Percentiles rank a stretch among this genome's conserved stretches.
These are phyloP conservation scores for Amphicarpaea edgeworthii DNA, from an alignment of 306 rosid species.

Conservation along the genomic window DNA sequence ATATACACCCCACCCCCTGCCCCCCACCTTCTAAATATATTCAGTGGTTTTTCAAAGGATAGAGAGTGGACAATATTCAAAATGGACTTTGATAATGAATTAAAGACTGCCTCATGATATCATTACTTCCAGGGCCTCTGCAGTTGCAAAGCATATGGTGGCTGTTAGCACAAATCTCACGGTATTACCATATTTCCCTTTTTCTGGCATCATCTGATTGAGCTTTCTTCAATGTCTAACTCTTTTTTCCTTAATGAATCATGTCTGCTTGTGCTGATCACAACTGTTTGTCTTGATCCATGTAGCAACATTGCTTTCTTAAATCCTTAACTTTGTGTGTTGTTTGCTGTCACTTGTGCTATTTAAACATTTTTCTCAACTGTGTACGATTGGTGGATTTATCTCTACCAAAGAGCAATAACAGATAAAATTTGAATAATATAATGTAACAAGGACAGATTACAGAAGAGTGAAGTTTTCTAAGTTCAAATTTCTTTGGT, in stretches of 20 bases:
- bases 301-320: not conserved
- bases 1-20: not conserved
- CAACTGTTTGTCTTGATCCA: not conserved
- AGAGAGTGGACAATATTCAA: constrained; percentile 1
- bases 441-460: not conserved
- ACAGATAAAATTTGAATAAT: constrained; percentile 1
- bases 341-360: not conserved
- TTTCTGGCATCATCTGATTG: not conserved
- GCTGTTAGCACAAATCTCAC: constrained; percentile 87
- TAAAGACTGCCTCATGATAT: constrained; percentile 20
- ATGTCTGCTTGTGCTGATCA: not conserved
- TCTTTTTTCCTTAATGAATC: not conserved
- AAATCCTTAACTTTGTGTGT: not conserved
- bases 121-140: constrained; percentile 68
- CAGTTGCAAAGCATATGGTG: constrained; percentile 88
- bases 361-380: not conserved
- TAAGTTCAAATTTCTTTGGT: not conserved
- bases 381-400: not conserved
- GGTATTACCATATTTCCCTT: constrained; percentile 50
- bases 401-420: not conserved
- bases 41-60: constrained; percentile 2
- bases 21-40: not conserved
- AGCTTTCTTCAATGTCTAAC: not conserved
- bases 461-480: constrained; percentile 3
- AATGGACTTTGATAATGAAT: constrained; percentile 27